Conservation (phyloP, 495 filamentous ascomycete genomes). For the Paragyromitra xinjiangensis region DNA sequence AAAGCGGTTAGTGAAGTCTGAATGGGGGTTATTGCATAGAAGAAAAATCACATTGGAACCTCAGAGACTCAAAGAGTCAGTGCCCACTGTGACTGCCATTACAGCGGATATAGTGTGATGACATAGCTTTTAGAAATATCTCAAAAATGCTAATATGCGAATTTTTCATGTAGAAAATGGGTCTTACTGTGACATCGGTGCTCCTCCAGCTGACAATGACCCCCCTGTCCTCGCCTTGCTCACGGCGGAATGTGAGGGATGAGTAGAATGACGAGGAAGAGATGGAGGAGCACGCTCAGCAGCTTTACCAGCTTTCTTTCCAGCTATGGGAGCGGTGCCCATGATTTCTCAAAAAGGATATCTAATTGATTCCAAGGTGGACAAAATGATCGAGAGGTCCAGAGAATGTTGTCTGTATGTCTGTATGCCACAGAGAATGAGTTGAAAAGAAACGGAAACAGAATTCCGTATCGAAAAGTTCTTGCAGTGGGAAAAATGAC, state of each 20-base stretch:
- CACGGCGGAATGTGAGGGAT: background rate
- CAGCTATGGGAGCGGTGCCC: constrained; percentile 5
- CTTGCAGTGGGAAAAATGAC: background rate
- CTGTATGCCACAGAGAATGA: constrained; percentile 16
- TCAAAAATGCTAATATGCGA: background rate
- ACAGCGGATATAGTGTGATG: constrained; percentile 5
- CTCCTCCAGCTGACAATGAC: constrained; percentile 24
- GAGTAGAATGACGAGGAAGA: constrained; percentile 4
- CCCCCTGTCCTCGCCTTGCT: constrained; percentile 4
- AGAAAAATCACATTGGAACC: constrained; percentile 21
- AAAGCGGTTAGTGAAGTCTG: constrained; percentile 43
- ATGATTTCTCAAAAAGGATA: constrained; percentile 16
- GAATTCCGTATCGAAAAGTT: constrained; percentile 30
- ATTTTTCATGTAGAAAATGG: constrained; percentile 26
- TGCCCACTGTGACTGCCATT: constrained; percentile 40
- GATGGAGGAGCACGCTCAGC: background rate
- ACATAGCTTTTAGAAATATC: background rate
- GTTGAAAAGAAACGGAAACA: background rate
- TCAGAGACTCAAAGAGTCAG: background rate
- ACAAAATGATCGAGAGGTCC: constrained; percentile 7
- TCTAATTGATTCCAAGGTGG: constrained; percentile 19
- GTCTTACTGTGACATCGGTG: constrained; percentile 23
- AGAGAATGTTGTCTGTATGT: background rate
- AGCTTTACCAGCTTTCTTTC: constrained; percentile 45
- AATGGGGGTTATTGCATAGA: constrained; percentile 44